These are phyloP conservation scores for Trichoderma simmonsii DNA, from an alignment of 2,329 filamentous ascomycete genomes.

Conservation along the genomic window DNA sequence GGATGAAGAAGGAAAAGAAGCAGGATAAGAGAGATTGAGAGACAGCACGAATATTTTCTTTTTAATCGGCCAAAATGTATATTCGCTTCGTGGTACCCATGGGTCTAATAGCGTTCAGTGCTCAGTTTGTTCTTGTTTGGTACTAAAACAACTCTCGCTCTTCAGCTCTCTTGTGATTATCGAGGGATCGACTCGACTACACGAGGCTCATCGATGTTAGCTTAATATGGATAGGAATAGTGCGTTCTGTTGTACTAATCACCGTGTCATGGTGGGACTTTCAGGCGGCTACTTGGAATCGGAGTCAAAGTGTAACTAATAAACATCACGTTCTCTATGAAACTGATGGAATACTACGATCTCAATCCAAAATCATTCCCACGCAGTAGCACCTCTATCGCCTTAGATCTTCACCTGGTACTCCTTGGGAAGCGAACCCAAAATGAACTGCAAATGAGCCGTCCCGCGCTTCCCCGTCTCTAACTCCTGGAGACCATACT, in stretches of 20 bases:
- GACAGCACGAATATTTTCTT: too few species aligned
- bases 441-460: not conserved
- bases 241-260: not conserved
- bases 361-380: not conserved
- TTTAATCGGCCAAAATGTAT: too few species aligned
- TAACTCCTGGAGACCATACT: not conserved
- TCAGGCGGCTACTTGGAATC: too few species aligned
- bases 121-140: too few species aligned
- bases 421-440: not conserved
- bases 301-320: not conserved
- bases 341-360: not conserved
- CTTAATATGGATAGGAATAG: accelerated
- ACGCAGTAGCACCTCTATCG: accelerated
- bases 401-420: not conserved
- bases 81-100: too few species aligned
- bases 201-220: not conserved
- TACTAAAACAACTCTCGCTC: not conserved
- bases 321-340: not conserved
- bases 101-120: too few species aligned
- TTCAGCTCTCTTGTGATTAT: too few species aligned
- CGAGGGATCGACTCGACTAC: too few species aligned
- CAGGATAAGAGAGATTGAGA: too few species aligned
- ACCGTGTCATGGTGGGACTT: not conserved
- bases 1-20: too few species aligned
- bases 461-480: not conserved